These are phyloP conservation scores for Penicillium brasilianum DNA, from an alignment of 2,329 filamentous ascomycete genomes.

Conservation along the genomic window DNA sequence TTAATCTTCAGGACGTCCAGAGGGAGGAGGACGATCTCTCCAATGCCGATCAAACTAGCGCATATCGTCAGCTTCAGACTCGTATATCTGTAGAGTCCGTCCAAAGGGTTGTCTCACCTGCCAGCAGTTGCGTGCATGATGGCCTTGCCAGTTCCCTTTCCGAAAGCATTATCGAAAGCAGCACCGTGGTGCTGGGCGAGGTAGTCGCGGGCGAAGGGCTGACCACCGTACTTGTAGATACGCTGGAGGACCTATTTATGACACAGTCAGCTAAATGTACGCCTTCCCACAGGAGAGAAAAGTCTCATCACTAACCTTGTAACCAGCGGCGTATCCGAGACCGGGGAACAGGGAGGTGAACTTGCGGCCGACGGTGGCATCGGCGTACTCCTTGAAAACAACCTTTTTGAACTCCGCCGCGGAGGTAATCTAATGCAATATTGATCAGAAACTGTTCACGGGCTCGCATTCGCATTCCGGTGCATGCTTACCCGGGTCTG, in stretches of 20 bases:
- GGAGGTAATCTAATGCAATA: conserved; percentile 57
- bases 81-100: neutral
- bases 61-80: conserved; percentile 17
- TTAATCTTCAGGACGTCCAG: conserved; percentile 99
- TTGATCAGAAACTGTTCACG: conserved; percentile 12
- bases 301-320: conserved; percentile 68
- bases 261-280: conserved; percentile 5
- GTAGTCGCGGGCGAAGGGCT: conserved; percentile 93
- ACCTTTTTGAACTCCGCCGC: conserved; percentile 78
- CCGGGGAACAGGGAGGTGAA: conserved; percentile 97
- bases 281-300: neutral
- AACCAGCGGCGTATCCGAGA: conserved; percentile 94
- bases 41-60: conserved; percentile 85
- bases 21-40: conserved; percentile 92
- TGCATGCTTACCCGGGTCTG: conserved; percentile 67
- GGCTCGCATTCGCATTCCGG: conserved; percentile 8
- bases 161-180: conserved; percentile 86
- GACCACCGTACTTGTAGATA: conserved; percentile 98
- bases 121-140: conserved; percentile 97
- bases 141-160: conserved; percentile 96
- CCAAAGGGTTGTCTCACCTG: conserved; percentile 60
- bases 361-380: conserved; percentile 71
- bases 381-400: conserved; percentile 89
- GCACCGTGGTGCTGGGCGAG: conserved; percentile 78
- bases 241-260: conserved; percentile 75